Base-by-base conservation (phyloP, 768 basidiomycete species). In the Tricholoma terreum region DNA sequence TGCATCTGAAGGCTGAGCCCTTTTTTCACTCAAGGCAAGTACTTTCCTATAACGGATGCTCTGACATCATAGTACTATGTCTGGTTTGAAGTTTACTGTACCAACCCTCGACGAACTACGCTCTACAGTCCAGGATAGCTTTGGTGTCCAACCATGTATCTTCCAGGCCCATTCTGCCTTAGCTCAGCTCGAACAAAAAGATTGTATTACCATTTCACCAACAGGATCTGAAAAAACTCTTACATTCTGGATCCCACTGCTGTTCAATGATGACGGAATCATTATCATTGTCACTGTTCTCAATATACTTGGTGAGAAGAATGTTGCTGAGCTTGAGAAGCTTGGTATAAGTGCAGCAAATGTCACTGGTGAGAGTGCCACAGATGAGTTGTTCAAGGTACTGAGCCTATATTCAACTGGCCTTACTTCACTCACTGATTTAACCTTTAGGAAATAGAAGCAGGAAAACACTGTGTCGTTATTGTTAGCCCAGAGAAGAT, bases 141-240 rank as follows among this genome's bases (percentile, higher is more conserved):
- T 66, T 49, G 51, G 55, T 17, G 61, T 61, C 21, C 42, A 59
- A 4, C 54, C 62, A 14, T 66, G 65, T 33, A 57, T 24, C 21
- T 63, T 46, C 50, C 65, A 67, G 40, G 22, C 56, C 19, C 7
- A 54, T 54, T 53, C 55, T 35, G 53, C 60, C 0, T 17, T 24
- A 12, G 61, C 59, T 11, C 40, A 63, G 14, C 38, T 59, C 4
- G 38, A 35, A 42, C 21, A 38, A 14, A 49, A 57, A 45, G 63
- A 67, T 50, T 50, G 60, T 17, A 56, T 67, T 33, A 60, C 58
- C 4, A 64, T 67, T 30, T 57, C 68, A 6, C 30, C 60, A 21
- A 67, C 68, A 7, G 65, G 68, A 6, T 59, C 59, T 19, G 68
- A 63, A 17, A 68, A 68, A 43, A 65, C 67, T 11, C 36, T 68